Conservation (phyloP, 352 stramenopile genomes). For the Peronospora belbahrii region DNA sequence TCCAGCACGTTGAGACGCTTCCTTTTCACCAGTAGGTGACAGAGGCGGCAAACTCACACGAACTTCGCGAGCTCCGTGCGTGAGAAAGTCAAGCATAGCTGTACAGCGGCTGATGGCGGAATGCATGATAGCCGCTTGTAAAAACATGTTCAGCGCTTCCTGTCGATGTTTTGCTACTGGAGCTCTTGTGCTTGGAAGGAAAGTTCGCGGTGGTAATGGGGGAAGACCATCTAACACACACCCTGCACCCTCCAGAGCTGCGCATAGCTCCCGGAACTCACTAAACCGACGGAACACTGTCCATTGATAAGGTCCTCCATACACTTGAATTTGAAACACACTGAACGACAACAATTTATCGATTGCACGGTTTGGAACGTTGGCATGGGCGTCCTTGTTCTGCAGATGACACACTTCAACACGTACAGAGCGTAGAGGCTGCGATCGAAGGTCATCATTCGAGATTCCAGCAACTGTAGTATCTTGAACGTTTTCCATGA, state of each 20-base stretch:
- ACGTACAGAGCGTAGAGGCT: conserved; percentile 70
- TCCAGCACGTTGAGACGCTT: conserved; percentile 30
- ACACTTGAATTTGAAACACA: conserved; percentile 79
- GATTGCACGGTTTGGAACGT: conserved; percentile 58
- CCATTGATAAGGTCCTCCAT: conserved; percentile 81
- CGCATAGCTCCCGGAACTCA: conserved; percentile 63
- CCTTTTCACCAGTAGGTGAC: conserved; percentile 46
- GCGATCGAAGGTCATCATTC: conserved; percentile 55
- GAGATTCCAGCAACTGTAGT: conserved; percentile 69
- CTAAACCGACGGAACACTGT: conserved; percentile 80
- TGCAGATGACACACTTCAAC: conserved; percentile 81
- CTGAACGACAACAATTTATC: conserved; percentile 75
- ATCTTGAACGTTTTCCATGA: conserved; percentile 80
- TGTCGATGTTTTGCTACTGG: conserved; percentile 65
- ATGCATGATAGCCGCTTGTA: conserved; percentile 81
- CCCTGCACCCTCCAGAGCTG: conserved; percentile 36
- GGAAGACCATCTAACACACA: conserved; percentile 50
- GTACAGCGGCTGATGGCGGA: conserved; percentile 60
- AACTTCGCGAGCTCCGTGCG: conserved; percentile 60
- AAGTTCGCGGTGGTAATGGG: conserved; percentile 54
- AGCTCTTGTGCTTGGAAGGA: conserved; percentile 63
- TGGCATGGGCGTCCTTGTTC: conserved; percentile 82
- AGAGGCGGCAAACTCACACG: conserved; percentile 73
- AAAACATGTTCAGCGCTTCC: conserved; percentile 67
- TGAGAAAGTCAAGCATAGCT: conserved; percentile 73